These are phyloP conservation scores for Colletotrichum musae DNA, from an alignment of 2,329 filamentous ascomycete species.

Conservation along the genomic window DNA sequence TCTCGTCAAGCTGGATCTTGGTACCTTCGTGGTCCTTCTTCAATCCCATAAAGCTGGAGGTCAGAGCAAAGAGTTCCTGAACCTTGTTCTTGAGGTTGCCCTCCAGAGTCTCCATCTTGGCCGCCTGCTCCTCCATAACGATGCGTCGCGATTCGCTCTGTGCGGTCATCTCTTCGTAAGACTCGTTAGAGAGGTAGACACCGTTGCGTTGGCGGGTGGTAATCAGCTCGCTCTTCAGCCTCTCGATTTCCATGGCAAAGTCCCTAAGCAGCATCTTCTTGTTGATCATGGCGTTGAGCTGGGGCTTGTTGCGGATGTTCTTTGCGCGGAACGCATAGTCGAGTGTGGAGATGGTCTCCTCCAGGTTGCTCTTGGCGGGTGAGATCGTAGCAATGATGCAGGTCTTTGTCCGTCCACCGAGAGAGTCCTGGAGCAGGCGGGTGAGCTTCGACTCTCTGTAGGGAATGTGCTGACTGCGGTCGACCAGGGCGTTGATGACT, in stretches of 20 bases:
- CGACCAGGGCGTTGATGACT: constrained; percentile 97
- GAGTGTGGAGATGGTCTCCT: constrained; percentile 97
- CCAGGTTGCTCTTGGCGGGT: constrained; percentile 92
- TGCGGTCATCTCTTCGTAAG: constrained; percentile 90
- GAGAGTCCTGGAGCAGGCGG: constrained; percentile 84
- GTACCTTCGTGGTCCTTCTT: constrained; percentile 92
- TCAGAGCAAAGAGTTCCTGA: constrained; percentile 90
- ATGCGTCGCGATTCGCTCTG: constrained; percentile 94
- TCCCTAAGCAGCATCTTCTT: constrained; percentile 94
- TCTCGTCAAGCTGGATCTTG: constrained; percentile 79
- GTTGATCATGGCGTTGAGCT: constrained; percentile 91
- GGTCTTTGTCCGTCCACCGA: constrained; percentile 95
- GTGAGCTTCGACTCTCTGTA: constrained; percentile 90
- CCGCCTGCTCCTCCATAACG: constrained; percentile 90
- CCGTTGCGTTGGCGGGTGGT: constrained; percentile 94
- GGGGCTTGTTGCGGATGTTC: constrained; percentile 98
- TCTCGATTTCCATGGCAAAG: constrained; percentile 93
- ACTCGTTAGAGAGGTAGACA: constrained; percentile 91
- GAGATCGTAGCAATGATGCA: constrained; percentile 99
- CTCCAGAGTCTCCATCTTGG: constrained; percentile 94
- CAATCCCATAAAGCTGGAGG: constrained; percentile 86
- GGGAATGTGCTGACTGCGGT: constrained; percentile 90
- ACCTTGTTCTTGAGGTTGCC: constrained; percentile 92
- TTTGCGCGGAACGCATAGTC: constrained; percentile 99
- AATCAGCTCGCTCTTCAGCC: constrained; percentile 93